A percentile compares a stretch with the other conserved stretches of the same genome.
Evolutionary conservation across 805 yeast species (phyloP).

Genomic region (Metschnikowia baotianmanensis): DNA sequence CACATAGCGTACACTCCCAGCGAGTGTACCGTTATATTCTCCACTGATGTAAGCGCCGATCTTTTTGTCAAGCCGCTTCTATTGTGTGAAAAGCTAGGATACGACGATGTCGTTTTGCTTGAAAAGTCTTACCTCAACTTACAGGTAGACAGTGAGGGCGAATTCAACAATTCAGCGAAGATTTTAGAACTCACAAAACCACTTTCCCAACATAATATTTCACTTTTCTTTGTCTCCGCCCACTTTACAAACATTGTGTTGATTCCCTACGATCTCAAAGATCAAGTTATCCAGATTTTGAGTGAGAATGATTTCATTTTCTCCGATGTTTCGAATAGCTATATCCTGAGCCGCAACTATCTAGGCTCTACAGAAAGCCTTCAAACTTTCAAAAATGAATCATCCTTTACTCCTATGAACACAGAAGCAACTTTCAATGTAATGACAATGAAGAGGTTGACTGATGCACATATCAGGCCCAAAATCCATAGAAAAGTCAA

Average conservation of each 20-base stretch:
- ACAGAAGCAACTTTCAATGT: background rate
- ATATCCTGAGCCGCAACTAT: slow-evolving; percentile 22
- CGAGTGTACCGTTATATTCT: slow-evolving; percentile 62
- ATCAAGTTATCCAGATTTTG: slow-evolving; percentile 45
- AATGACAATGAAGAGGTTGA: slow-evolving; percentile 9
- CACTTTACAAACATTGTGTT: slow-evolving; percentile 64
- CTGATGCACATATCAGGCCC: slow-evolving; percentile 38
- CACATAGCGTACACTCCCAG: slow-evolving; percentile 61
- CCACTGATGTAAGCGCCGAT: slow-evolving; percentile 34
- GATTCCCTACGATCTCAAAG: slow-evolving; percentile 47
- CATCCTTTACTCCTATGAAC: background rate
- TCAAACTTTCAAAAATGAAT: background rate
- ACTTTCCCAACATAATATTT: slow-evolving; percentile 52
- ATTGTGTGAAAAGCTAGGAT: slow-evolving; percentile 30
- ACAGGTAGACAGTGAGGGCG: slow-evolving; percentile 61
- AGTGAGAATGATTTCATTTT: slow-evolving; percentile 43
- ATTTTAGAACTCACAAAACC: slow-evolving; percentile 59
- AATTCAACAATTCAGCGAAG: slow-evolving; percentile 47
- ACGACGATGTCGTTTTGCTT: slow-evolving; percentile 38
- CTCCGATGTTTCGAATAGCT: slow-evolving; percentile 44
- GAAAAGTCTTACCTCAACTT: slow-evolving; percentile 48
- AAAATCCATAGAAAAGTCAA: slow-evolving; percentile 37
- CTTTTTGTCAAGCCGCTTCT: slow-evolving; percentile 41
- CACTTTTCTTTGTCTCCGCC: slow-evolving; percentile 59
- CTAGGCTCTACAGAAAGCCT: background rate